Evolutionary conservation across 2,329 filamentous ascomycete genomes (phyloP).

Genomic region (Pseudocercospora cruenta): DNA sequence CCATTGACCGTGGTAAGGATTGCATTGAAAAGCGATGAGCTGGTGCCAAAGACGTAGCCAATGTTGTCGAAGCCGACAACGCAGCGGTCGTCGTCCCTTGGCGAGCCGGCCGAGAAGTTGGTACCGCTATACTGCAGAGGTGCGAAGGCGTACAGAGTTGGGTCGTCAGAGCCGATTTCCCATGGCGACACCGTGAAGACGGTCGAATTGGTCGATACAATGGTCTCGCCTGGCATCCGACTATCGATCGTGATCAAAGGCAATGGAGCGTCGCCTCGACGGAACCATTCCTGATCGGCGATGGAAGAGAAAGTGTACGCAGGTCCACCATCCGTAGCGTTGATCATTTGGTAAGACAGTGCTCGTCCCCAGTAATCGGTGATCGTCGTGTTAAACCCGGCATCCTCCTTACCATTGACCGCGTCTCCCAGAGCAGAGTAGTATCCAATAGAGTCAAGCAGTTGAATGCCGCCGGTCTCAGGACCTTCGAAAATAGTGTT

Average conservation of each 20-base stretch:
- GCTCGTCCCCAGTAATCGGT: constrained; percentile 86
- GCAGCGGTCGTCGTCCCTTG: constrained; percentile 63
- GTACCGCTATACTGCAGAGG: constrained; percentile 74
- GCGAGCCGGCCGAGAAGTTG: constrained; percentile 65
- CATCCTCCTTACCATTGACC: constrained; percentile 64
- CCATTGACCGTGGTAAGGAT: constrained; percentile 68
- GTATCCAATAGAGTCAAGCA: constrained; percentile 64
- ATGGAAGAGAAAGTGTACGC: constrained; percentile 83
- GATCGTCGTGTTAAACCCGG: constrained; percentile 70
- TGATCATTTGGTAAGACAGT: constrained; percentile 83
- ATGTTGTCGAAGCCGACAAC: constrained; percentile 80
- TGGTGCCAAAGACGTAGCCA: constrained; percentile 84
- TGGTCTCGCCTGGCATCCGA: constrained; percentile 62
- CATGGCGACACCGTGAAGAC: constrained; percentile 79
- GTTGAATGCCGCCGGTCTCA: constrained; percentile 52
- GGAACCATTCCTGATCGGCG: constrained; percentile 64
- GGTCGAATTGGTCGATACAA: constrained; percentile 72
- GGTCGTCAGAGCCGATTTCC: constrained; percentile 78
- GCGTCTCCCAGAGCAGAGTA: constrained; percentile 62
- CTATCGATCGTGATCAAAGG: constrained; percentile 74
- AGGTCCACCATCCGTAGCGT: constrained; percentile 73
- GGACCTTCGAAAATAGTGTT: constrained; percentile 66
- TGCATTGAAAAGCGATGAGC: constrained; percentile 81
- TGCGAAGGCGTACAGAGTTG: constrained; percentile 70
- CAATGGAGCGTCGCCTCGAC: constrained; percentile 66